phyloP scores from a whole-genome alignment of 129 eudicot species.

The Arctium lappa region DNA sequence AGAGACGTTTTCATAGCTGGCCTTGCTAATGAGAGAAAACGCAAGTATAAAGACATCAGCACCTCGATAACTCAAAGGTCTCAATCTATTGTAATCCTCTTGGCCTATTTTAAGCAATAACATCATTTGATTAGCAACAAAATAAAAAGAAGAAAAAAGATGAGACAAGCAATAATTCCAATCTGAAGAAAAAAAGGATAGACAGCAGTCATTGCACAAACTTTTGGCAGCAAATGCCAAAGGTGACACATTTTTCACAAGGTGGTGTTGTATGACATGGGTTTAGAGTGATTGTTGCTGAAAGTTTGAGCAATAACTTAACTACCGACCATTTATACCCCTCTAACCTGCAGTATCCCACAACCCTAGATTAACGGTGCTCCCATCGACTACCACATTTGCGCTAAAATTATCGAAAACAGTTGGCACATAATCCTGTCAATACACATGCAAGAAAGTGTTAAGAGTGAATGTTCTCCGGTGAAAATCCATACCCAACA shows the following conservation, averaged over 20 bases:
- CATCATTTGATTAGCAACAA: not conserved
- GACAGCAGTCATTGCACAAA: constrained; percentile 6
- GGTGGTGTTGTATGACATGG: not conserved
- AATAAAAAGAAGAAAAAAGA: not conserved
- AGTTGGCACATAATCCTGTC: constrained; percentile 84
- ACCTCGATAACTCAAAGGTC: constrained; percentile 85
- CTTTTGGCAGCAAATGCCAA: not conserved
- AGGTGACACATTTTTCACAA: not conserved
- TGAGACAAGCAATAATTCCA: constrained; percentile 3
- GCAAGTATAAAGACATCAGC: constrained; percentile 90
- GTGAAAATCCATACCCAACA: not conserved
- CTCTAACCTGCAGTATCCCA: constrained; percentile 83
- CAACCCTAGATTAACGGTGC: constrained; percentile 70
- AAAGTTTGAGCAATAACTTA: constrained; percentile 8
- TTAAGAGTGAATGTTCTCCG: not conserved
- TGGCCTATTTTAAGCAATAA: constrained; percentile 50
- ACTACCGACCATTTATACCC: not conserved
- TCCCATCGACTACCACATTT: constrained; percentile 78
- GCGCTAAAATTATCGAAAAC: constrained; percentile 86
- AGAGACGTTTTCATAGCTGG: constrained; percentile 75
- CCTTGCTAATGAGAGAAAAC: constrained; percentile 76
- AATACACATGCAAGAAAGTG: constrained; percentile 4
- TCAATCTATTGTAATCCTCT: constrained; percentile 80
- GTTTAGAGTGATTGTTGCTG: not conserved
- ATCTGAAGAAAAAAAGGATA: not conserved